Conservation (phyloP, 108 stramenopile species). For the Epipyxis sp. region DNA sequence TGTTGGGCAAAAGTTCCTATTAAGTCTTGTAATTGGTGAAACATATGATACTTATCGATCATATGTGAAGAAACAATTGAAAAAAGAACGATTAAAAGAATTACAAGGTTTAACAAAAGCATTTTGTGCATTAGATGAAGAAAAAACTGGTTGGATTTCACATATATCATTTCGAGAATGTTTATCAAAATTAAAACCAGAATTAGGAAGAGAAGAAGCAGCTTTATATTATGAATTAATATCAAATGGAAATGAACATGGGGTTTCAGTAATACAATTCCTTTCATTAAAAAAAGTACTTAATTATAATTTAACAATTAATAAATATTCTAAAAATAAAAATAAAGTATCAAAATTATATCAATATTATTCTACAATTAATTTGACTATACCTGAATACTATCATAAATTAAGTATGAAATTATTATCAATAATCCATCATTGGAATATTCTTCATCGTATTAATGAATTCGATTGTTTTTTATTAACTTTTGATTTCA, state of each 20-base stretch:
- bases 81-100: slow-evolving; percentile 48
- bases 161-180: not conserved
- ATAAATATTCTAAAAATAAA: too few species aligned
- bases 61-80: slow-evolving; percentile 47
- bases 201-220: not conserved
- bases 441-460: not conserved
- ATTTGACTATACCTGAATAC: not conserved
- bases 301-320: too few species aligned
- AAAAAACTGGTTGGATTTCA: not conserved
- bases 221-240: slow-evolving; percentile 28
- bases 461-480: not conserved
- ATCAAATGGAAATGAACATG: not conserved
- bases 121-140: slow-evolving; percentile 41
- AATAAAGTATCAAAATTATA: not conserved
- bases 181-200: not conserved
- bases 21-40: slow-evolving; percentile 44
- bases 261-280: slow-evolving; percentile 8
- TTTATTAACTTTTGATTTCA: not conserved
- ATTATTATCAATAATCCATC: not conserved
- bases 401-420: not conserved
- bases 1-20: slow-evolving; percentile 46
- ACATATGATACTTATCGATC: slow-evolving; percentile 48
- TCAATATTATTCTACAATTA: not conserved
- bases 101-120: slow-evolving; percentile 46
- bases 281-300: not conserved